These are phyloP conservation scores for Ehretia macrophylla DNA, from an alignment of 257 asterid species.

Conservation along the genomic window DNA sequence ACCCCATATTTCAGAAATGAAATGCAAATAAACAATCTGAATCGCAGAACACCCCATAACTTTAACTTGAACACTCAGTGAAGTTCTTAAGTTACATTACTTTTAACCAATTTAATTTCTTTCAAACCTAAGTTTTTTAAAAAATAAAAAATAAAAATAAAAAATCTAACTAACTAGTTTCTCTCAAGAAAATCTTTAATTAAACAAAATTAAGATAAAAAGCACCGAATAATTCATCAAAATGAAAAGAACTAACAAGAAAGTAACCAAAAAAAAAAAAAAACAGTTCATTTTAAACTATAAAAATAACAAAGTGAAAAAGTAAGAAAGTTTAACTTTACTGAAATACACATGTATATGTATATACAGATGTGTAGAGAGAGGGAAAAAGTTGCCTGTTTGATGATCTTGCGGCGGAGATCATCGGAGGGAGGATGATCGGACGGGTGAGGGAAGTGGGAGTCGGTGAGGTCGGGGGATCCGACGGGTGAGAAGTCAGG, in stretches of 20 bases:
- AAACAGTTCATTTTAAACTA: neutral
- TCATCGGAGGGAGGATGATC: constrained; percentile 51
- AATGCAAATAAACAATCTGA: too few relatives aligned
- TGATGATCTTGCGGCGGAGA: constrained; percentile 66
- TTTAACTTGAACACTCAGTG: too few relatives aligned
- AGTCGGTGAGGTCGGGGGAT: constrained; percentile 51
- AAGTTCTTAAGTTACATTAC: too few relatives aligned
- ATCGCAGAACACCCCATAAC: too few relatives aligned
- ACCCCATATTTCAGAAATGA: too few relatives aligned
- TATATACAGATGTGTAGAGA: neutral
- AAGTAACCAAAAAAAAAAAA: neutral
- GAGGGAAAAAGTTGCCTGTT: constrained; percentile 45
- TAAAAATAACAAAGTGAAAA: neutral
- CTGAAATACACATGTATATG: neutral
- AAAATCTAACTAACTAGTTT: neutral
- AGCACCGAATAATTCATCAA: neutral
- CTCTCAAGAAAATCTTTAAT: too few relatives aligned
- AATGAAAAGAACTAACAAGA: neutral
- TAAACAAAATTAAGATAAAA: too few relatives aligned
- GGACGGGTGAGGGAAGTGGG: constrained; percentile 31
- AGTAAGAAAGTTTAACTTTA: neutral
- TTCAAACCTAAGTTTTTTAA: too few relatives aligned
- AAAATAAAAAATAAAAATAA: too few relatives aligned
- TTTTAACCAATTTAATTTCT: too few relatives aligned
- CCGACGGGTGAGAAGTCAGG: constrained; percentile 60